A percentile compares a stretch with the other conserved stretches of the same genome.
These are phyloP conservation scores for Kazachstania psychrophila DNA, from an alignment of 805 yeast species.

Conservation along the genomic window DNA sequence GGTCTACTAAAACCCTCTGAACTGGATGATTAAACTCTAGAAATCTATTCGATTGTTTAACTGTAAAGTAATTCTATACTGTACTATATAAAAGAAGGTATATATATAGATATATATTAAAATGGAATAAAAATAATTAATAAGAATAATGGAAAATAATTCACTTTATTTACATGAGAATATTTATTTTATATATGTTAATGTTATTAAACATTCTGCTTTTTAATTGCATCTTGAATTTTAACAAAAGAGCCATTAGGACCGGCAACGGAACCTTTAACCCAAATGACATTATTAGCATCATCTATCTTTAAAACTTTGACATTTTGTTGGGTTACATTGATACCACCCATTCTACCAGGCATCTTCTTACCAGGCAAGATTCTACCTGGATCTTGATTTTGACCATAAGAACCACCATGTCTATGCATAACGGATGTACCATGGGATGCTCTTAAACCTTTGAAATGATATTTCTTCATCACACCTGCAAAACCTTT, in stretches of 20 bases:
- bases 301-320: conserved; percentile 73
- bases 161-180: conserved; percentile 1
- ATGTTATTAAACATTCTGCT: conserved; percentile 8
- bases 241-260: conserved; percentile 67
- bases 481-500: conserved; percentile 97
- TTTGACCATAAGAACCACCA: conserved; percentile 95
- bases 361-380: conserved; percentile 98
- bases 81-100: too few relatives aligned
- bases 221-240: conserved; percentile 70
- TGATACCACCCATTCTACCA: conserved; percentile 84
- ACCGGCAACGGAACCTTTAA: conserved; percentile 89
- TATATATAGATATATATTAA: neutral
- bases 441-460: conserved; percentile 93
- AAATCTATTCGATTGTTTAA: neutral
- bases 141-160: neutral
- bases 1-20: conserved; percentile 93
- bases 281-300: conserved; percentile 68
- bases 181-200: too few relatives aligned
- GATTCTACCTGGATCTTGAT: conserved; percentile 92
- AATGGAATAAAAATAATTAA: neutral
- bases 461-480: conserved; percentile 86
- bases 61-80: too few relatives aligned
- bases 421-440: conserved; percentile 86
- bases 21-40: conserved; percentile 58
- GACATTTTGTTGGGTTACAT: conserved; percentile 65